Evolutionary conservation across 768 basidiomycete species (phyloP), one percentile per base, ranked within the genome.

Genomic region (Auriscalpium orientale): DNA sequence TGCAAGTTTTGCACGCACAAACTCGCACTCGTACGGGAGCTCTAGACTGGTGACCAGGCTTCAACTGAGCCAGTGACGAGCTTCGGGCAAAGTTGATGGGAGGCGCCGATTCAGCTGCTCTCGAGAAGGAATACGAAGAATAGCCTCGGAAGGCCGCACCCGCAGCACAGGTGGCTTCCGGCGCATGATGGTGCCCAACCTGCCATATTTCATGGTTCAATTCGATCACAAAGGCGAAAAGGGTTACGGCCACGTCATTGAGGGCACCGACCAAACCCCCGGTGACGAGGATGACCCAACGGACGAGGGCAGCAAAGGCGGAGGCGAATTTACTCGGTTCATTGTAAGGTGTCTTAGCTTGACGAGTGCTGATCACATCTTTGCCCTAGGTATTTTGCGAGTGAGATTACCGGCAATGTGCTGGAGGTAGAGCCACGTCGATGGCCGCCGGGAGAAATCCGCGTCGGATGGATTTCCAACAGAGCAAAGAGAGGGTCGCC

Each of bases 191-290:
- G 95, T 99, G 11, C 85, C 95, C 3, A 97, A 98, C 65, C 73
- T 99, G 34, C 97, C 97, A 1, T 99, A 99, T 71, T 99, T 99
- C 65, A 95, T 95, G 91, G 90, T 98, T 7, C 94, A 95, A 64
- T 99, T 95, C 70, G 97, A 99, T 71, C 79, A 98, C 71, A 98
- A 95, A 65, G 94, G 97, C 22, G 94, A 98, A 71, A 93, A 91
- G 66, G 97, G 97, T 2, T 99, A 93, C 67, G 97, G 97, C 0
- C 97, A 99, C 70, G 91, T 99, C 59, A 97, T 99, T 58, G 97
- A 99, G 69, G 97, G 97, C 1, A 81, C 83, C 0, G 82, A 79
- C 22, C 85, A 89, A 38, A 79, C 79, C 2, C 74, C 78, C 0
- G 87, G 83, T 34, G 82, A 85, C 15, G 83, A 85, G 58, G 79